Evolutionary conservation across 108 stramenopile species (phyloP), one percentile per base, ranked within the genome.

Genomic region (Hondaea fermentalgiana): DNA sequence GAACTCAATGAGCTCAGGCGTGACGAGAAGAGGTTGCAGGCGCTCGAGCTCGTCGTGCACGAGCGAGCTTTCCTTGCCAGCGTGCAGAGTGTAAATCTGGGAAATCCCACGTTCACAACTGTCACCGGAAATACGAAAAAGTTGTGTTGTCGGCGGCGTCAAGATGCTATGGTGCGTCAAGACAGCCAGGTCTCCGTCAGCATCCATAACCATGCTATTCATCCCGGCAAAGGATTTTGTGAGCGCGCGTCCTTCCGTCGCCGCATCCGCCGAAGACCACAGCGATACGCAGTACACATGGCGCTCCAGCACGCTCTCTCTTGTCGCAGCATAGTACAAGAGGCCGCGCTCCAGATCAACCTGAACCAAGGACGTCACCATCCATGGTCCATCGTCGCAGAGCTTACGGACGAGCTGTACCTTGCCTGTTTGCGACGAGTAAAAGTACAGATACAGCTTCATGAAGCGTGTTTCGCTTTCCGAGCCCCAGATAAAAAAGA

Each of bases 1-100:
- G 89, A 95, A 95, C 4, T 91, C 90, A 47, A 95, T 60, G 2
- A 96, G 60, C 72, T 95, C 51, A 8, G 76, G 76, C 0, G 12
- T 17, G 0, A 25, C 25, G 43, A 83, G 28, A 6, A 53, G 6
- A 4, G 45, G 49, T 45, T 83, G 19, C 49, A 83, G 51, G 23
- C 51, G 76, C n/a, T 8, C n/a, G 19, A 83, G 51, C 51, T 83
- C 49, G 51, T 12, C 49, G 3, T 3, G 6, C 49, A 83, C 51
- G 49, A 83, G 76, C 45, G 76, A 45, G 76, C 5, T 83, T 23
- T 8, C 6, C n/a, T 21, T 12, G 49, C 76, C 51, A 35, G 8
- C 23, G 28, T 83, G 76, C n/a, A 83, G 19, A 6, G 51, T 53
- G 76, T 53, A 12, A 12, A 83, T 53, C 19, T 35, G 45, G n/a